phyloP scores from a whole-genome alignment of 768 basidiomycete genomes.

The Phylloporus arenicola region DNA sequence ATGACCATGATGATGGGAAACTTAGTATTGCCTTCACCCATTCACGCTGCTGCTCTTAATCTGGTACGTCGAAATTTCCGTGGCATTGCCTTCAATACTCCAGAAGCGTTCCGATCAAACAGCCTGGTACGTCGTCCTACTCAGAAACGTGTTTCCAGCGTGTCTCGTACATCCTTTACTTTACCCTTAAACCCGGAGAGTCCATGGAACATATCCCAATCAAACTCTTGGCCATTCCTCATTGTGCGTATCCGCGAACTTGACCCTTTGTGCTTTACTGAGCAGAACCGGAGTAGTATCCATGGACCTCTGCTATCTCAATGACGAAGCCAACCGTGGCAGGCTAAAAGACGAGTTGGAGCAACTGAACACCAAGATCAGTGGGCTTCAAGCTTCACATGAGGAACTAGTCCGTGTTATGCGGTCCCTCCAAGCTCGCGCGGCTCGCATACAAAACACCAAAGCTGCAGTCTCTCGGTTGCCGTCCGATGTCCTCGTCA shows the following conservation, averaged over 20 bases:
- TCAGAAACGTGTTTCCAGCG: constrained; percentile 29
- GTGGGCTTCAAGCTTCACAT: constrained; percentile 25
- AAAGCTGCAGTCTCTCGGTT: constrained; percentile 28
- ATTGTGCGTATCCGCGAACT: constrained; percentile 14
- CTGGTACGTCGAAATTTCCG: constrained; percentile 19
- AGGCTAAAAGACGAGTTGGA: constrained; percentile 22
- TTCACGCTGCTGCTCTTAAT: background rate
- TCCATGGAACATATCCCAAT: constrained; percentile 17
- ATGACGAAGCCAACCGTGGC: constrained; percentile 10
- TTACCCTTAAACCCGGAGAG: constrained; percentile 25
- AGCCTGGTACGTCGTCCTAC: constrained; percentile 14
- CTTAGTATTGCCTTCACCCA: constrained; percentile 1
- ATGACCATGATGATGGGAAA: background rate
- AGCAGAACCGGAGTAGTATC: constrained; percentile 6
- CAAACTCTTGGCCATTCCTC: constrained; percentile 18
- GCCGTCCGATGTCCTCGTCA: constrained; percentile 27
- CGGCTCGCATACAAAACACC: constrained; percentile 29
- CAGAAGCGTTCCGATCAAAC: constrained; percentile 16
- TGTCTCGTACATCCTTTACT: constrained; percentile 14
- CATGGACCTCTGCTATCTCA: constrained; percentile 25
- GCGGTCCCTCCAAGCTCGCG: constrained; percentile 25
- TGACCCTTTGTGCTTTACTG: background rate
- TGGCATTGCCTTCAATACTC: constrained; percentile 8
- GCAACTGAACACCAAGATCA: constrained; percentile 23
- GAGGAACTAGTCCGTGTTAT: constrained; percentile 24